A percentile compares a stretch with the other conserved stretches of the same genome.
Conservation (phyloP, 345 rosid genomes). For the Melastoma malabathricum region DNA sequence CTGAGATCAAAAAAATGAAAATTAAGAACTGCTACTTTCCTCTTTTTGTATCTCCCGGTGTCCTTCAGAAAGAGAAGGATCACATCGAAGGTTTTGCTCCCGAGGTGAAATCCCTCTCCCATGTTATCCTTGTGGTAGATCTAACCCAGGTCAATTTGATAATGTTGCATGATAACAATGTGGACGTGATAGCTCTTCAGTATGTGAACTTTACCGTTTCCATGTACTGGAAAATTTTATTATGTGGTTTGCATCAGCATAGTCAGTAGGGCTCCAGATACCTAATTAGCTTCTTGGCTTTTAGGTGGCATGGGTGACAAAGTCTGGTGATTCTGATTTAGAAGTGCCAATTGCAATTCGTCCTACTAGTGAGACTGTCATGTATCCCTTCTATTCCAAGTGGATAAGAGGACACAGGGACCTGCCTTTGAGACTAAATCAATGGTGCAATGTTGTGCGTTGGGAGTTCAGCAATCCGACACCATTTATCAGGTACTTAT, state of each 20-base stretch:
- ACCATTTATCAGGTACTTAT: conserved; percentile 80
- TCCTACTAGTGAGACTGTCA: conserved; percentile 97
- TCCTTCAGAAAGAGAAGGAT: conserved; percentile 81
- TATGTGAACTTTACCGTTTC: too few species aligned
- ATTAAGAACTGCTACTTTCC: conserved; percentile 94
- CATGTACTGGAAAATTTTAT: not conserved
- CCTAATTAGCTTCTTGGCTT: not conserved
- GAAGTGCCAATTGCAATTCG: conserved; percentile 93
- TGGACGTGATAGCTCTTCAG: too few species aligned
- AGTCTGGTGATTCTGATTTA: conserved; percentile 78
- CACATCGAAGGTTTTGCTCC: conserved; percentile 96
- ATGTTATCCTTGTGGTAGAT: not conserved
- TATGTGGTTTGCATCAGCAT: not conserved
- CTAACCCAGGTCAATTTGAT: too few species aligned
- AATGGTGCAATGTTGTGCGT: conserved; percentile 99
- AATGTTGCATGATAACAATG: too few species aligned
- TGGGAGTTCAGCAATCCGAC: conserved; percentile 99
- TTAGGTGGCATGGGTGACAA: conserved; percentile 98
- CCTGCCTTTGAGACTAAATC: conserved; percentile 88
- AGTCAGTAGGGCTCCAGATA: not conserved
- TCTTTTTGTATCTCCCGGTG: conserved; percentile 81
- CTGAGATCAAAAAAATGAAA: conserved; percentile 86
- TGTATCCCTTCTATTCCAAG: conserved; percentile 97
- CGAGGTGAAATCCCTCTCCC: conserved; percentile 43
- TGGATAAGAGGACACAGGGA: conserved; percentile 99